These are phyloP conservation scores for Acanthamoeba lenticulata DNA, from an alignment of 208 protist genomes.

Conservation along the genomic window DNA sequence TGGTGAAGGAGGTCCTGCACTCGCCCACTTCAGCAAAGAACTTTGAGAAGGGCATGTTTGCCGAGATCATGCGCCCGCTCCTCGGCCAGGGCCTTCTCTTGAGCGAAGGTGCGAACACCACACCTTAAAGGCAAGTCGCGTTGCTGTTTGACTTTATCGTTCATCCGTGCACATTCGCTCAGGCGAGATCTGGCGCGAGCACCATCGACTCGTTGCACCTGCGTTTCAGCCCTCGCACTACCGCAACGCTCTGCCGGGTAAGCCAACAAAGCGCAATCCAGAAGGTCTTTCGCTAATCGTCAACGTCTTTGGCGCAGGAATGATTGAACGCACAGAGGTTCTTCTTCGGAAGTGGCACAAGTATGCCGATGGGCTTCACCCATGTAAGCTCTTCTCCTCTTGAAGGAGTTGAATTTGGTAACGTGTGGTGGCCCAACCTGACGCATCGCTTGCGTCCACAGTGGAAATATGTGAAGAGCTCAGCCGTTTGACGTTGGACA, in stretches of 20 bases:
- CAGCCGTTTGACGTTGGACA: conserved; percentile 22
- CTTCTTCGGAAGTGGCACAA: not conserved
- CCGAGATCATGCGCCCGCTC: conserved; percentile 28
- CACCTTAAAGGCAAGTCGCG: not conserved
- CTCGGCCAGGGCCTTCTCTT: conserved; percentile 26
- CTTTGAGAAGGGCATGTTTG: conserved; percentile 57
- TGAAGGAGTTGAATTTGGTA: not conserved
- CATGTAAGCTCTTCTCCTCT: not conserved
- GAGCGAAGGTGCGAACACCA: not conserved
- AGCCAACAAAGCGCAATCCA: not conserved
- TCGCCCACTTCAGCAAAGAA: not conserved
- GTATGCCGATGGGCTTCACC: not conserved
- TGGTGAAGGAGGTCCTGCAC: conserved; percentile 39
- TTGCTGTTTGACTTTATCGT: not conserved
- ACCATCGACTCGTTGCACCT: conserved; percentile 4
- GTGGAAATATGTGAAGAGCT: conserved; percentile 17
- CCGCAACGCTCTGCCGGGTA: not conserved
- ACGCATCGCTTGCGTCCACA: no score
- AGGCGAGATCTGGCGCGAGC: conserved; percentile 29
- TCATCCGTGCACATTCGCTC: not conserved
- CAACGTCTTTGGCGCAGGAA: not conserved
- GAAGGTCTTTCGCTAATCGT: not conserved
- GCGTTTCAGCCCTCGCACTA: conserved; percentile 44
- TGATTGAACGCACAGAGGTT: not conserved
- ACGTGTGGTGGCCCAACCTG: not conserved